A percentile compares a stretch with the other conserved stretches of the same genome.
These are phyloP conservation scores for Botrytis fragariae DNA, from an alignment of 2,329 filamentous ascomycete species.

Conservation along the genomic window DNA sequence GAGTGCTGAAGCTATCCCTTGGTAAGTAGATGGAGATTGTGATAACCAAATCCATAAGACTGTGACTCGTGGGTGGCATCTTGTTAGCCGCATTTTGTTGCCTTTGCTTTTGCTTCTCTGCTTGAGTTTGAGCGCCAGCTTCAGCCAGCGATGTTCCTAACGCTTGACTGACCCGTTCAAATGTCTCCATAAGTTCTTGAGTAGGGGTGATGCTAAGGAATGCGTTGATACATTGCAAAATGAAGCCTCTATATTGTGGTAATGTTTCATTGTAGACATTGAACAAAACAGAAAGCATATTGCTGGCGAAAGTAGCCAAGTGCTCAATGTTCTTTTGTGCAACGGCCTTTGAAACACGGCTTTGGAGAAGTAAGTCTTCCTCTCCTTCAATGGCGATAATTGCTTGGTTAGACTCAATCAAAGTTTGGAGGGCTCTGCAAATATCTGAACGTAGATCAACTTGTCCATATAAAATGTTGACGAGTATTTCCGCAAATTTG, in stretches of 20 bases:
- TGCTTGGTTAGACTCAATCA: constrained; percentile 89
- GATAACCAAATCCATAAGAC: constrained; percentile 93
- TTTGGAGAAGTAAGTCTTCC: constrained; percentile 69
- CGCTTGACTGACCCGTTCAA: constrained; percentile 81
- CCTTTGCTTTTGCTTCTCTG: constrained; percentile 61
- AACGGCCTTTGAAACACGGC: constrained; percentile 69
- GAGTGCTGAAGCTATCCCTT: constrained; percentile 74
- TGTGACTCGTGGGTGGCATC: constrained; percentile 91
- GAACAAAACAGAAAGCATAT: constrained; percentile 94
- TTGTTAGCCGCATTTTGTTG: constrained; percentile 56
- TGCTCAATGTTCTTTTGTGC: constrained; percentile 81
- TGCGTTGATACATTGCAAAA: constrained; percentile 91
- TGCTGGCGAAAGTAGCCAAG: constrained; percentile 75
- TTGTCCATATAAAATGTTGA: constrained; percentile 90
- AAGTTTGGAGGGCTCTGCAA: constrained; percentile 78
- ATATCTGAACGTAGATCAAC: constrained; percentile 82
- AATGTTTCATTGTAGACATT: constrained; percentile 98
- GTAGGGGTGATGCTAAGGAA: constrained; percentile 85
- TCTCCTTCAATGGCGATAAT: constrained; percentile 68
- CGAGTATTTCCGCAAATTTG: constrained; percentile 81
- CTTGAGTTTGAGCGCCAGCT: constrained; percentile 59
- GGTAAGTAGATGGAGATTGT: constrained; percentile 94
- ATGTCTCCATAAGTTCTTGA: constrained; percentile 80
- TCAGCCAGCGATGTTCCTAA: constrained; percentile 68
- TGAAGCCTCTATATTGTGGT: constrained; percentile 85